Evolutionary conservation across 148 eudicot species (phyloP), one percentile per base, ranked within the genome.

Genomic region (Cornus suecica): DNA sequence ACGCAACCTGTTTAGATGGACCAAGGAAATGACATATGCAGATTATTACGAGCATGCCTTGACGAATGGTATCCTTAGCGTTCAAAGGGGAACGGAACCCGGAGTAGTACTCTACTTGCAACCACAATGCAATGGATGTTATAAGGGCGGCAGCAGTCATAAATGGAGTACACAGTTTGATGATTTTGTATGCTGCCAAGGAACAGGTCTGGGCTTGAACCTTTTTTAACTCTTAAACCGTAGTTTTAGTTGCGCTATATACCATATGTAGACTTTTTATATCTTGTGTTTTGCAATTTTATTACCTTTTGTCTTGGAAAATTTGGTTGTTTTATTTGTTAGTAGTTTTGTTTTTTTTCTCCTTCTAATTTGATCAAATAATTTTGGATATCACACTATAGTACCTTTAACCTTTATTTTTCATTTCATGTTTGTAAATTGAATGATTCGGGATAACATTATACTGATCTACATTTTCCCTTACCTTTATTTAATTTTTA

Each of bases 31-130:
- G 66, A 80, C 75, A 66, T 95, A 95, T 83, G 99, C 99, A 67
- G 97, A 95, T 78, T 90, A 91, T 75, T 95, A 95, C 48, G 99
- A 95, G 76, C 87, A 97, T 25, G 92, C 97, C 62, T 80, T 92
- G 69, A 91, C 94, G 23, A 95, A 95, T 75, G 97, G 97, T 80
- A 93, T 95, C 16, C 78, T 92, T 45, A 80, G 97, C 79, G 90
- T 91, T 80, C 99, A 92, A 83, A 85, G 92, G 79, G 94, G 97
- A 65, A 86, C 30, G 10, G 90, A 91, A 29, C 97, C 97, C 3
- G 99, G 99, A 69, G 85, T 90, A 22, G 91, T 95, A 97, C 91
- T 95, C 69, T 95, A 95, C 77, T 89, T 89, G 94, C 94, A 91
- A 79, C 99, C 99, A 31, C 76, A 84, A 51, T 91, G 84, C 22